Evolutionary conservation across 2,329 filamentous ascomycete genomes (phyloP).

Genomic region (Cryphonectria nitschkei): DNA sequence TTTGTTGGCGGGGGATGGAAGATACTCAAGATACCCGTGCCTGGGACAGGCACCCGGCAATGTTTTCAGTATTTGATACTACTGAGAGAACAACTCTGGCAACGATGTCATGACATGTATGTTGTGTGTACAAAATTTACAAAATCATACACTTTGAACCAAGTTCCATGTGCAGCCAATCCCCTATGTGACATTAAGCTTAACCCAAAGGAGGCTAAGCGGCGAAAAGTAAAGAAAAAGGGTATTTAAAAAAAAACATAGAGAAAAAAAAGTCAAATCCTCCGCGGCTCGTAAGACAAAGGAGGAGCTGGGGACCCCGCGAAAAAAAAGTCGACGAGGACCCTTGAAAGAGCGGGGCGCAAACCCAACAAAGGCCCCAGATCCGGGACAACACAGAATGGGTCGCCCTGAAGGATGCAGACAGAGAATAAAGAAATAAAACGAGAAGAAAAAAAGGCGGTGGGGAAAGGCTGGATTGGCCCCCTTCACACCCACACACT

Average conservation of each 20-base stretch:
- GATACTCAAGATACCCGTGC: slow-evolving; percentile 9
- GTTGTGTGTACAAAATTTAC: background rate
- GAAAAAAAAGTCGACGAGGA: background rate
- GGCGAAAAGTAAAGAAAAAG: background rate
- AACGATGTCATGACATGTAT: background rate
- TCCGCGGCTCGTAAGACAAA: background rate
- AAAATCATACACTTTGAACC: background rate
- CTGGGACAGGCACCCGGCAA: background rate
- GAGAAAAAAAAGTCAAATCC: background rate
- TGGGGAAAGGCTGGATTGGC: slow-evolving; percentile 4
- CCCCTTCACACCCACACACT: slow-evolving; percentile 1
- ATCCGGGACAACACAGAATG: background rate
- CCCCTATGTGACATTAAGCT: background rate
- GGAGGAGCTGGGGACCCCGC: slow-evolving; percentile 18
- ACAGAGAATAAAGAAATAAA: background rate
- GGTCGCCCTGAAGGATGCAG: slow-evolving; percentile 3
- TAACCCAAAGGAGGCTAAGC: background rate
- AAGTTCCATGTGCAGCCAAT: background rate
- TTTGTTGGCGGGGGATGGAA: background rate
- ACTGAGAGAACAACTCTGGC: background rate
- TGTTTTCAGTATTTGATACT: background rate
- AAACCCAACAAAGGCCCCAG: background rate
- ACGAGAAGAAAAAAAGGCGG: slow-evolving; percentile 2
- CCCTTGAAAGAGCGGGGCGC: background rate
- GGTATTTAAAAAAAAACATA: background rate